phyloP scores from a whole-genome alignment of 1,284 basidiomycete genomes.

The Cutaneotrichosporon cavernicola region DNA sequence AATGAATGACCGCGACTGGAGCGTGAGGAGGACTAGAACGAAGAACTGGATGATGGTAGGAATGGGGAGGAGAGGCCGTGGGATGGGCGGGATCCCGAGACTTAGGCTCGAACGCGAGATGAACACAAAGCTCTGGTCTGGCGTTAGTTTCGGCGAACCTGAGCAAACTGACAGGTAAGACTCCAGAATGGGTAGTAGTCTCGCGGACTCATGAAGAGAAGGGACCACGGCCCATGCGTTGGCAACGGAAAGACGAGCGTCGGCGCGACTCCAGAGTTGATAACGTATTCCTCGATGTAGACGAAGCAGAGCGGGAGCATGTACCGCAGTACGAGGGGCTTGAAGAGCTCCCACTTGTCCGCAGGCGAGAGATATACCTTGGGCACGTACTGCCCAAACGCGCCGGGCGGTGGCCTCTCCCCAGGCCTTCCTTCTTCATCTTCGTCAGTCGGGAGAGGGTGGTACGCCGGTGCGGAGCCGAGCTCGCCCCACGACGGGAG shows the following conservation, averaged over 20 bases:
- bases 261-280: slow-evolving; percentile 88
- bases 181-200: slow-evolving; percentile 93
- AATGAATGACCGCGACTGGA: slow-evolving; percentile 48
- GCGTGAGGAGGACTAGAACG: slow-evolving; percentile 61
- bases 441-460: slow-evolving; percentile 34
- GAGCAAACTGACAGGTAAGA: slow-evolving; percentile 39
- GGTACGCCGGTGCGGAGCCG: slow-evolving; percentile 23
- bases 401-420: neutral
- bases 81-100: slow-evolving; percentile 79
- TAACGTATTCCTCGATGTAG: slow-evolving; percentile 82
- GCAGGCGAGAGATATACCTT: slow-evolving; percentile 55
- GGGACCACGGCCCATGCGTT: slow-evolving; percentile 62
- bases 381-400: neutral
- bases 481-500: slow-evolving; percentile 58
- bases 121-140: slow-evolving; percentile 87
- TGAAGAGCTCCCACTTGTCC: slow-evolving; percentile 76
- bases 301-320: slow-evolving; percentile 56
- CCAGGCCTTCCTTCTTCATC: slow-evolving; percentile 29
- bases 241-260: slow-evolving; percentile 90
- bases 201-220: slow-evolving; percentile 76
- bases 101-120: slow-evolving; percentile 90
- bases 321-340: slow-evolving; percentile 70
- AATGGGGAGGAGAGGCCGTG: slow-evolving; percentile 63
- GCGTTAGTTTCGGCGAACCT: neutral
- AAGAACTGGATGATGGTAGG: slow-evolving; percentile 59